A percentile compares a stretch with the other conserved stretches of the same genome.
These are phyloP conservation scores for Dothideomycetes sp. DNA, from an alignment of 2,329 filamentous ascomycete genomes.

Conservation along the genomic window DNA sequence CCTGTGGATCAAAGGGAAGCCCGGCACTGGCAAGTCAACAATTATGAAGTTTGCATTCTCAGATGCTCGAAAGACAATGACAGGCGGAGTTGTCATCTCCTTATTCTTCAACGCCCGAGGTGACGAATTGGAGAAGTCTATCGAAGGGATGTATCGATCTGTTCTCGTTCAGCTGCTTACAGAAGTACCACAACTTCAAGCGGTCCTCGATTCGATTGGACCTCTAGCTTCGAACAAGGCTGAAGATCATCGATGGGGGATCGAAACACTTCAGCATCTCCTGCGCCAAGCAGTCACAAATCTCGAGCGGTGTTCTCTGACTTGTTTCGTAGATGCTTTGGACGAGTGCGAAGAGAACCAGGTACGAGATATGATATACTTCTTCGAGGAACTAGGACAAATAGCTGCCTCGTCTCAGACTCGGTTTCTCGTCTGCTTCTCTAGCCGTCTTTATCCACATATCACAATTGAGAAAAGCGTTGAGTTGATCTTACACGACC, in stretches of 20 bases:
- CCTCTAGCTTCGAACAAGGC: neutral
- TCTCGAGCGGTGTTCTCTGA: constrained; percentile 18
- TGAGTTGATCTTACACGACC: constrained; percentile 27
- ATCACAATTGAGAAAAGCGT: constrained; percentile 28
- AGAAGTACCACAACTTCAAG: neutral
- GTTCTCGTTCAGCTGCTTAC: constrained; percentile 9
- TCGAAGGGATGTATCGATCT: constrained; percentile 5
- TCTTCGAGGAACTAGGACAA: constrained; percentile 34
- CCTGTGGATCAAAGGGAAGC: constrained; percentile 17
- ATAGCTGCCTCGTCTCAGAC: constrained; percentile 14
- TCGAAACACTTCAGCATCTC: constrained; percentile 20
- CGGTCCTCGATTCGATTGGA: constrained; percentile 22
- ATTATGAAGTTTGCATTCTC: constrained; percentile 13
- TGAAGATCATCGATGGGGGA: constrained; percentile 16
- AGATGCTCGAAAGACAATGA: neutral
- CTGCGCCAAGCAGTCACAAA: constrained; percentile 21
- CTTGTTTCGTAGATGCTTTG: constrained; percentile 34
- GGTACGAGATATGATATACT: constrained; percentile 35
- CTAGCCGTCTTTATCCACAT: constrained; percentile 41
- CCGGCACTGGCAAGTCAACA: constrained; percentile 16
- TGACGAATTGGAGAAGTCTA: constrained; percentile 1
- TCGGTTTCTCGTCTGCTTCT: constrained; percentile 33
- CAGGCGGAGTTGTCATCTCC: neutral
- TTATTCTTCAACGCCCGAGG: constrained; percentile 14
- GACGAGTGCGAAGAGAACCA: constrained; percentile 42